Base-by-base conservation (phyloP, 2,329 filamentous ascomycete genomes). In the Aspergillus aculeatus region DNA sequence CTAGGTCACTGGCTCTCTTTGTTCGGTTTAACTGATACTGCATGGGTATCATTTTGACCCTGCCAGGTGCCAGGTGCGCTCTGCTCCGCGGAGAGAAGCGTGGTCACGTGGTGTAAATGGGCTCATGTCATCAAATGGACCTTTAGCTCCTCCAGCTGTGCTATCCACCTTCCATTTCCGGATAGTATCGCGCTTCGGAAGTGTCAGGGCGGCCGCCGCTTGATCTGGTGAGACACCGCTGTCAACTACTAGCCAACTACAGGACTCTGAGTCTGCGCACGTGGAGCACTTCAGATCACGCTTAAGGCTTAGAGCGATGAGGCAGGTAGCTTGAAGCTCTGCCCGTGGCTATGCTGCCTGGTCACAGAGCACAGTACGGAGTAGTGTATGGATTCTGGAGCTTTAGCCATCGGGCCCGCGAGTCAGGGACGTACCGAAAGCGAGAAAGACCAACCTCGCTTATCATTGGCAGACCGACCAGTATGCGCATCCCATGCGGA, bases 281-380 rank as follows among this genome's bases (percentile, higher is more conserved):
- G 64, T 66, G 64, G 64, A 60, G 62, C 52, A 57, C 50, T 35
- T 60, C 44, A 54, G 57, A 64, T 62, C 59, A 62, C 55, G 59
- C 54, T 61, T 62, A 63, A 62, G 14, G 38, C 38, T 44, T 44
- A 44, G 38, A 44, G 38, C 38, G 16, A 44, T 19, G 16, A 44
- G 38, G 38, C 16, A 44, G 14, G 38, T 44, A 44, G 14, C 38
- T 44, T 19, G 14, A 44, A 44, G 38, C n/a, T 44, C 38, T 44
- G 57, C 47, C 57, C 62, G 62, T 56, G 60, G 60, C 55, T 58
- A 52, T 53, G 53, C 55, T 47, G 56, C 16, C 19, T 54, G 32
- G 21, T 38, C 35, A 35, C 52, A 38, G 52, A 54, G 52, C 35
- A 21, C 38, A 23, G 16, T 29, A 29, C 23, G 23, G 23, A 23